Conservation (phyloP, 163 green algal genomes). For the Coccomyxa subellipsoidea region DNA sequence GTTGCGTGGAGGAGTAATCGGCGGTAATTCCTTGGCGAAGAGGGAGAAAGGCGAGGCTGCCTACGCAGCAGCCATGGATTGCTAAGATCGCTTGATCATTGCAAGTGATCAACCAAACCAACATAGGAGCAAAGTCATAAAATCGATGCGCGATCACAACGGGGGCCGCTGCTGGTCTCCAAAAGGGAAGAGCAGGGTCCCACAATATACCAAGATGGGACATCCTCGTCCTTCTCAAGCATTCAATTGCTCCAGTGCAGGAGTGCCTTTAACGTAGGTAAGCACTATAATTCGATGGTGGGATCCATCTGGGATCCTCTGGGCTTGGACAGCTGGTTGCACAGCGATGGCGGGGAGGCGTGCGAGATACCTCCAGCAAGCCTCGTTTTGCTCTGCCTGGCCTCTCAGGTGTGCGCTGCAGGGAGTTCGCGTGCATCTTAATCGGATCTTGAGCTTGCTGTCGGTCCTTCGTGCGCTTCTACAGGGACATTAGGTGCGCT, state of each 20-base stretch:
- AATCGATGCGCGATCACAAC: too few relatives aligned
- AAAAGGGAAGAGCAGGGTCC: not conserved
- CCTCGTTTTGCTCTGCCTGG: not conserved
- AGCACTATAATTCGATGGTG: not conserved
- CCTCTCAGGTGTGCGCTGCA: not conserved
- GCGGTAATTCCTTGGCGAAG: slow-evolving; percentile 4
- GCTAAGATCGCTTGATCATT: not conserved
- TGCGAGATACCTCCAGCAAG: not conserved
- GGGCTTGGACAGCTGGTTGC: not conserved
- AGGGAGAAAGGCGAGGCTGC: slow-evolving; percentile 4
- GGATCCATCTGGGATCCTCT: not conserved
- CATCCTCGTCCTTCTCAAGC: not conserved
- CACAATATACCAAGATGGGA: not conserved
- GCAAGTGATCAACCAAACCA: not conserved
- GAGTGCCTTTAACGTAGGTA: not conserved
- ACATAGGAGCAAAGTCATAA: too few relatives aligned
- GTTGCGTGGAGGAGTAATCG: not conserved
- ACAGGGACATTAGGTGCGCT: not conserved
- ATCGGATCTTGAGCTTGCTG: not conserved
- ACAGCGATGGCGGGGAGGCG: not conserved
- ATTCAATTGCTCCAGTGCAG: not conserved
- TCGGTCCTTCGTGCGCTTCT: not conserved
- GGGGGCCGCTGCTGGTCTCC: not conserved
- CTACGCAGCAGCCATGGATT: not conserved
- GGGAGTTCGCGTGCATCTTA: not conserved